A percentile compares a stretch with the other conserved stretches of the same genome.
Evolutionary conservation across 805 yeast species (phyloP).

Genomic region (Candida arabinofermentans): DNA sequence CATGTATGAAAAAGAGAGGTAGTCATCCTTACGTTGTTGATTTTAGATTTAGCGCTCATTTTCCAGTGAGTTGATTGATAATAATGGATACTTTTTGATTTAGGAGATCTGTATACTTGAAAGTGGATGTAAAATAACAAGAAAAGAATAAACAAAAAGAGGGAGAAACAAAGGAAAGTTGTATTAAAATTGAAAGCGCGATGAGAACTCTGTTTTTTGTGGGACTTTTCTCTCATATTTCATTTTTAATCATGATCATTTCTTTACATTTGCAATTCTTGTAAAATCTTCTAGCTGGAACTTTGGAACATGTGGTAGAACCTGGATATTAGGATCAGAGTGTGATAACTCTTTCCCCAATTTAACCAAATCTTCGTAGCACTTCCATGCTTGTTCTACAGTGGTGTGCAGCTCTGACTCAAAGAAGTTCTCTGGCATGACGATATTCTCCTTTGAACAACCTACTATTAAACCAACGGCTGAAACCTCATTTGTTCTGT

Average conservation of each 20-base stretch:
- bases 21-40: conserved; percentile 15
- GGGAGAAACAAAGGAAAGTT: background rate
- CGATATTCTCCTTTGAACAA: conserved; percentile 16
- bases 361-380: conserved; percentile 20
- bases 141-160: conserved; percentile 1
- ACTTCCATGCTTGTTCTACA: conserved; percentile 19
- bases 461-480: conserved; percentile 23
- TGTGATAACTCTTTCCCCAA: conserved; percentile 15
- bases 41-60: conserved; percentile 20
- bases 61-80: background rate
- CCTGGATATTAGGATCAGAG: conserved; percentile 23
- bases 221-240: background rate
- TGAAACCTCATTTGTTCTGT: conserved; percentile 20
- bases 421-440: conserved; percentile 16
- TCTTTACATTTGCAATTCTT: conserved; percentile 5
- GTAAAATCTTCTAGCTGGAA: conserved; percentile 14
- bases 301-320: conserved; percentile 21
- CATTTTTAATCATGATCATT: background rate
- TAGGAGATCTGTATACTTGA: no score
- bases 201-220: background rate
- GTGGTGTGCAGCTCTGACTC: conserved; percentile 11
- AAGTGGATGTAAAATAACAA: background rate
- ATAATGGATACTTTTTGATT: background rate
- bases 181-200: background rate
- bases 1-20: background rate